Base-by-base conservation (phyloP, 129 eudicot genomes). In the Artemisia annua region DNA sequence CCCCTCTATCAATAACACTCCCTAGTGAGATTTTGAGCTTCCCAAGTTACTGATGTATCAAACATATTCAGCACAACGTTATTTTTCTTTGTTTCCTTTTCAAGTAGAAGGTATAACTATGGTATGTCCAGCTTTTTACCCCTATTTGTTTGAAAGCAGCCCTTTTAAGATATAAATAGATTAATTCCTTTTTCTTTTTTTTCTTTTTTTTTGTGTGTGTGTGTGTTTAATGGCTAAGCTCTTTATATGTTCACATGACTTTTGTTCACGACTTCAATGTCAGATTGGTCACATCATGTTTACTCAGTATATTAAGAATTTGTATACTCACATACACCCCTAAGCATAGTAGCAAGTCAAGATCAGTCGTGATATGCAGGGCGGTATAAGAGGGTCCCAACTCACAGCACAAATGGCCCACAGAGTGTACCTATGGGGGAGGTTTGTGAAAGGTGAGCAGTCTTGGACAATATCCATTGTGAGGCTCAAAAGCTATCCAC, bases 171-270 rank as follows among this genome's bases (percentile, higher is more conserved):
- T 30, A 15, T 48, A 32, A 50, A 15, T n/a, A 61, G 60, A n/a
- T 35, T 26, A 59, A 72, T 22, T 72, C 32, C 60, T n/a, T 48
- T 61, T 8, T 61, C 3, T n/a, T n/a, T n/a, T n/a, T n/a, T n/a
- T n/a, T n/a, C n/a, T n/a, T n/a, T n/a, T n/a, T n/a, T n/a, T n/a
- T n/a, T n/a, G n/a, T n/a, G n/a, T n/a, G n/a, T n/a, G n/a, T n/a
- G n/a, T 48, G 18, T 72, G 69, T 49, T n/a, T 48, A 49, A 50
- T 59, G 60, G 61, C 30, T 24, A 43, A 62, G 67, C 14, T 72
- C 26, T 15, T 54, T 35, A 13, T 11, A 14, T 59, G 19, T 24
- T 48, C 49, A 58, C 48, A 24, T 30, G 2, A 24, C 24, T 30
- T 44, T 1, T 16, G 48, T 72, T 63, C 60, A 50, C 32, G 56